Base-by-base conservation (phyloP, 495 filamentous ascomycete genomes). In the Letharia columbiana region DNA sequence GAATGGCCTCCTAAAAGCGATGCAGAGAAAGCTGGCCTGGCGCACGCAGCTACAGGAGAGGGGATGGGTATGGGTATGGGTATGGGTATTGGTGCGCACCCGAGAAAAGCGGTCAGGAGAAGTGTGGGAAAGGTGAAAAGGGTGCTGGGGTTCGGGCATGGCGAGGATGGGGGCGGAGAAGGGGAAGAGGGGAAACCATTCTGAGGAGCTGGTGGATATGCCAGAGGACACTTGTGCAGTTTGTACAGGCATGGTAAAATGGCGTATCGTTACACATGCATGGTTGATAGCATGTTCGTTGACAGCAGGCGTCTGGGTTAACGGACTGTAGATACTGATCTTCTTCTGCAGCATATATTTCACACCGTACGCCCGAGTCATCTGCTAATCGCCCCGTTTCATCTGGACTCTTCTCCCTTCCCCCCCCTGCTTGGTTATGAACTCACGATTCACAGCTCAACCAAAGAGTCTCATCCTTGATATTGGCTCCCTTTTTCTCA, bases 1-100 rank as follows among this genome's bases (percentile, higher is more conserved):
- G 89, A 96, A 72, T 98, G 94, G 94, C 94, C 94, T 3, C 91
- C 93, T 28, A 88, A 87, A 58, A 49, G 44, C 41, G 52, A 60
- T 12, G 23, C 20, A 0, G 60, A 65, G 66, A 50, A 59, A 60
- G 47, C 31, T 28, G 44, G 61, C 12, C 5, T 9, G 40, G 61
- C 23, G 4, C 20, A 31, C 9, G 52, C 40, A 12, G 52, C n/a
- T 12, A 31, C 8, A 57, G 61, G 39, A 50, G 49, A 20, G 45
- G 28, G 39, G 57, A 66, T 41, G 31, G 57, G 59, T 15, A 57
- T 45, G 61, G 45, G 56, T 10, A 62, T 45, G 64, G 45, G 56
- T 17, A 42, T 54, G 50, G 50, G 31, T 23, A 63, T 50, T 62
- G 50, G 60, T 6, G 47, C 23, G 15, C 49, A 61, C 52, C 62